phyloP scores from a whole-genome alignment of 257 asterid species.

The Voacanga thouarsii region DNA sequence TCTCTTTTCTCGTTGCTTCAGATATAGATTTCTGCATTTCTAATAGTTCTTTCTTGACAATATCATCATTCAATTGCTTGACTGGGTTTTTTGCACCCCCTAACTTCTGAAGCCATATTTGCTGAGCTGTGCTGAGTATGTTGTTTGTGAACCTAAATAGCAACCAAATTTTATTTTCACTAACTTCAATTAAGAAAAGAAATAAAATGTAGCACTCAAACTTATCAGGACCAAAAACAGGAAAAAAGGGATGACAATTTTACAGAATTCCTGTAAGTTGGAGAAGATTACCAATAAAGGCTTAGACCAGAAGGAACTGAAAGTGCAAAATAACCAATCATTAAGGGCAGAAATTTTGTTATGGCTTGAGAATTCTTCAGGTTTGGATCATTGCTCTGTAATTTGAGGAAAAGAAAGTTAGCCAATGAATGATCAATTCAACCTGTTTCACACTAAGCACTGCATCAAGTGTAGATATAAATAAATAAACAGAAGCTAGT shows the following conservation, averaged over 20 bases:
- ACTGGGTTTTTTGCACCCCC: conserved; percentile 82
- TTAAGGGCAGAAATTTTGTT: conserved; percentile 79
- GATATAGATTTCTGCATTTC: conserved; percentile 41
- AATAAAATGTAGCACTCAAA: background rate
- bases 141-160: conserved; percentile 84
- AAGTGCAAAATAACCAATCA: conserved; percentile 92
- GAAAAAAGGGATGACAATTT: background rate
- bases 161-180: background rate
- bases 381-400: conserved; percentile 90
- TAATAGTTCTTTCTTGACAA: conserved; percentile 42
- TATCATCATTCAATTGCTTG: conserved; percentile 44
- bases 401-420: conserved; percentile 9
- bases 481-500: background rate
- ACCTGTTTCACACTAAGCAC: too few relatives aligned
- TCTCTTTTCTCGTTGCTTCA: conserved; percentile 41
- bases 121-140: conserved; percentile 83
- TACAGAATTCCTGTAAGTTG: background rate
- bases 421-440: background rate
- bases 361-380: conserved; percentile 80
- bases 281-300: conserved; percentile 72
- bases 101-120: conserved; percentile 82
- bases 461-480: too few relatives aligned
- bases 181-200: background rate
- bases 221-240: conserved; percentile 3
- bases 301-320: conserved; percentile 99